Base-by-base conservation (phyloP, 2,329 filamentous ascomycete genomes). In the Ophidiomyces ophidiicola region DNA sequence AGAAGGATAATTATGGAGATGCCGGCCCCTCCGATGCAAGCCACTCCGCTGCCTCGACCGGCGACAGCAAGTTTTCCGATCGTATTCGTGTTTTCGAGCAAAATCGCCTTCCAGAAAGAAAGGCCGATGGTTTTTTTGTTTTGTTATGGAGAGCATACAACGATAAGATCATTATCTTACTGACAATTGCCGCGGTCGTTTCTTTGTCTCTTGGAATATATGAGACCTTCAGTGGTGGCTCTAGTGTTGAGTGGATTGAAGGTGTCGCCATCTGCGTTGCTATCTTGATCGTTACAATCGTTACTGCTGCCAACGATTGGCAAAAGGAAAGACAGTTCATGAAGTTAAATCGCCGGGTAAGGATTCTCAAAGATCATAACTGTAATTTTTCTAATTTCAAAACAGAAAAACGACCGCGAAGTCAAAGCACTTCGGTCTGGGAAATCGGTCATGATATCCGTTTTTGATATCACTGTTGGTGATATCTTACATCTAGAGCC, bases 141-240 rank as follows among this genome's bases (percentile, higher is more conserved):
- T 53, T 82, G 5, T 67, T 77, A 43, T 83, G 78, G 78, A 71
- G 71, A 45, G 77, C 79, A 2, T 82, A 80, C 56, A 80, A 82
- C 48, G 80, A 84, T 58, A 80, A 80, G 47, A 76, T 84, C 24
- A 70, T 85, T 26, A 78, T 84, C 26, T 60, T 84, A 4, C 61
- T 84, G 43, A 80, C 78, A 0, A 67, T 75, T 24, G 80, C 80
- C 6, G 80, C 80, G 1, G 63, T 77, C 7, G 68, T 84, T 7
- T 84, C 79, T 0, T 59, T 84, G 5, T 76, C 74, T 6, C 63
- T 85, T 7, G 80, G 80, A 6, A 62, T 85, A 1, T 85, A 84
- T 50, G 71, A 81, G 53, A 74, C 75, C 0, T 66, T 78, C 10
- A 69, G 69, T 14, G 58, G 54, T 35, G 58, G 62, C 49, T 64